Evolutionary conservation across 352 stramenopile genomes (phyloP), one percentile per base, ranked within the genome.

Genomic region (Pythium phragmiticola): DNA sequence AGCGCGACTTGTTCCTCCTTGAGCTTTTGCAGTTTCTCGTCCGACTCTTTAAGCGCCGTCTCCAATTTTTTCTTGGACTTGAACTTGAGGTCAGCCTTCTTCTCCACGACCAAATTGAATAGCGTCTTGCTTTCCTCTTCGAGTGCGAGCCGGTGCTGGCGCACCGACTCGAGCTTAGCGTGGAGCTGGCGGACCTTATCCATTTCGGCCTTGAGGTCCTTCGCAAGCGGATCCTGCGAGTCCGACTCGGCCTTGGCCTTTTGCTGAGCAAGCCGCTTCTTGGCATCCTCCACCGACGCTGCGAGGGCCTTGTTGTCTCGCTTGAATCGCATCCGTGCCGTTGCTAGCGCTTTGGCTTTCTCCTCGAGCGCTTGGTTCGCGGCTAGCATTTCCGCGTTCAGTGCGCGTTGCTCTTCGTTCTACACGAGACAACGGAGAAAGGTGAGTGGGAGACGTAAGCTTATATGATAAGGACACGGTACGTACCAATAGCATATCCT

Each of bases 51-150:
- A 36, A 95, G 71, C 43, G 87, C 84, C 8, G 70, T 87, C 61
- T 95, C 87, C 65, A 95, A 79, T 80, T 93, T 93, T 63, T 91
- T 89, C 73, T 95, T 95, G 9, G 84, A 93, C 74, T 95, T 89
- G 68, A 95, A 90, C 59, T 92, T 92, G 54, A 95, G 64, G 63
- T 95, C 87, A 43, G 87, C 86, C 69, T 95, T 95, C 76, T 92
- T 93, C 67, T 95, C 84, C 34, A 95, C 87, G 47, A 95, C 87
- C 73, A 90, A 79, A 63, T 90, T 95, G 76, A 92, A 95, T 72
- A 95, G 77, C 63, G 86, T 82, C 71, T 95, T 95, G 77, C 87
- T 92, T 64, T 95, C 87, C 63, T 95, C 87, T 69, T 95, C 87
- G 23, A 95, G 74, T 14, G 87, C 87, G 16, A 95, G 75, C 64